phyloP scores from a whole-genome alignment of 192 early-diverging fungal genomes.

The Mortierella hygrophila region DNA sequence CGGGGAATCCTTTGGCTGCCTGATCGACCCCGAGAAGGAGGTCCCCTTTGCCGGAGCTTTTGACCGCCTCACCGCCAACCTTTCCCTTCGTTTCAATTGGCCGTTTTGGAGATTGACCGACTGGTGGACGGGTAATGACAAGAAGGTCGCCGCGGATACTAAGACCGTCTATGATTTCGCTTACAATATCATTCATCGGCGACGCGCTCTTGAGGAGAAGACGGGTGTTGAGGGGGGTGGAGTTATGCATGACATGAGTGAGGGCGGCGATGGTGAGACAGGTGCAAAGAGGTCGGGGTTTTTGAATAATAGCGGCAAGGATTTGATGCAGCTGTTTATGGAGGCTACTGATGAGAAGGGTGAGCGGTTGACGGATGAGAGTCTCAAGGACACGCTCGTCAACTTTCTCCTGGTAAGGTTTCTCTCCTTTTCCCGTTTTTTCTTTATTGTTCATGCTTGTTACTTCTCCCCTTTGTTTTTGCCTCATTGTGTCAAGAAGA shows the following conservation, averaged over 20 bases:
- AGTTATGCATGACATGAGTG: not conserved
- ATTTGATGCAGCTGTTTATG: constrained; percentile 63
- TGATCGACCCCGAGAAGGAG: constrained; percentile 29
- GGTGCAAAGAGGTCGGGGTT: not conserved
- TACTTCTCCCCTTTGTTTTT: not conserved
- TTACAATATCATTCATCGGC: constrained; percentile 34
- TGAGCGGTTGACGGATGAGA: constrained; percentile 32
- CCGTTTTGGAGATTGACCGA: constrained; percentile 36
- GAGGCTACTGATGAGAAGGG: constrained; percentile 50
- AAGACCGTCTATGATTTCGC: constrained; percentile 41
- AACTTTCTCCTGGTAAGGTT: constrained; percentile 49
- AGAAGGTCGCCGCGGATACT: constrained; percentile 15
- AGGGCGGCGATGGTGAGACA: not conserved
- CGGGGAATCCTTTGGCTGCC: constrained; percentile 38
- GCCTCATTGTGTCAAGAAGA: not conserved
- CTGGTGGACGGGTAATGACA: constrained; percentile 16
- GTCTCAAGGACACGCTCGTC: constrained; percentile 58
- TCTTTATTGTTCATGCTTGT: not conserved
- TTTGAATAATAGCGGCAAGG: constrained; percentile 11
- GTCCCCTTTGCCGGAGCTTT: constrained; percentile 65
- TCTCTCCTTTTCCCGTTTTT: not conserved
- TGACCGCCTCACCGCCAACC: constrained; percentile 57
- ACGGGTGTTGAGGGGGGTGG: not conserved
- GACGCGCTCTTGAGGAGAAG: constrained; percentile 13
- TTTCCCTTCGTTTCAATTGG: constrained; percentile 26